phyloP scores from a whole-genome alignment of 2,329 filamentous ascomycete species.

The Lasiodiplodia citricola region DNA sequence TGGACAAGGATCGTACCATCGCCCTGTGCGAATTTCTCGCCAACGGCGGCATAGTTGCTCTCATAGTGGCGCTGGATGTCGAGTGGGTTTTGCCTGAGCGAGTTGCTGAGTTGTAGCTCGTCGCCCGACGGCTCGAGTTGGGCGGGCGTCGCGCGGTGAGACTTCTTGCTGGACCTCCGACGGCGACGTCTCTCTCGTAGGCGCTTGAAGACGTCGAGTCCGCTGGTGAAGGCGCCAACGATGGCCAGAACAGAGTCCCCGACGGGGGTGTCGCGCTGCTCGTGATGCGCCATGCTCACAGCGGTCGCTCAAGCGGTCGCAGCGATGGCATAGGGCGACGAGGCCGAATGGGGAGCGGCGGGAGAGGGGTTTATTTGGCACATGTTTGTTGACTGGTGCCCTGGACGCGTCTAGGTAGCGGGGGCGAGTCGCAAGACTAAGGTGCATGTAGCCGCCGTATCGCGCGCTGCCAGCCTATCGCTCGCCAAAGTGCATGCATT shows the following conservation, averaged over 20 bases:
- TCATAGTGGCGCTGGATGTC: conserved; percentile 52
- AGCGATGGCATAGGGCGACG: background rate
- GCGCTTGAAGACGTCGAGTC: conserved; percentile 52
- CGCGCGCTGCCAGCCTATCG: conserved; percentile 19
- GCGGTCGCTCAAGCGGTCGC: conserved; percentile 13
- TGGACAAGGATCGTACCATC: conserved; percentile 44
- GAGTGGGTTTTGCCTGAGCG: conserved; percentile 47
- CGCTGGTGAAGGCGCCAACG: conserved; percentile 52
- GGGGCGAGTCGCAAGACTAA: background rate
- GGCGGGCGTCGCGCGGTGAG: conserved; percentile 1
- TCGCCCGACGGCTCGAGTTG: conserved; percentile 31
- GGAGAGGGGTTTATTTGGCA: conserved; percentile 15
- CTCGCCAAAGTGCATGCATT: background rate
- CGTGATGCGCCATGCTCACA: conserved; percentile 10
- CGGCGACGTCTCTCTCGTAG: conserved; percentile 43
- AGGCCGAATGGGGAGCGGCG: background rate
- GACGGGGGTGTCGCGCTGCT: conserved; percentile 10
- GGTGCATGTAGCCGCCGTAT: conserved; percentile 20
- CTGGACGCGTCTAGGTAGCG: background rate
- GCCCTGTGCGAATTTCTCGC: conserved; percentile 49
- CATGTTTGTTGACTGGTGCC: conserved; percentile 16
- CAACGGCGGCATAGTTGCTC: conserved; percentile 43
- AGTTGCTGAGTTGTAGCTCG: conserved; percentile 48
- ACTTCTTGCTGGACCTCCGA: conserved; percentile 33
- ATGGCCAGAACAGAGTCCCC: conserved; percentile 44